Conservation (phyloP, 176 grass and related monocot genomes). For the Paspalum notatum region DNA sequence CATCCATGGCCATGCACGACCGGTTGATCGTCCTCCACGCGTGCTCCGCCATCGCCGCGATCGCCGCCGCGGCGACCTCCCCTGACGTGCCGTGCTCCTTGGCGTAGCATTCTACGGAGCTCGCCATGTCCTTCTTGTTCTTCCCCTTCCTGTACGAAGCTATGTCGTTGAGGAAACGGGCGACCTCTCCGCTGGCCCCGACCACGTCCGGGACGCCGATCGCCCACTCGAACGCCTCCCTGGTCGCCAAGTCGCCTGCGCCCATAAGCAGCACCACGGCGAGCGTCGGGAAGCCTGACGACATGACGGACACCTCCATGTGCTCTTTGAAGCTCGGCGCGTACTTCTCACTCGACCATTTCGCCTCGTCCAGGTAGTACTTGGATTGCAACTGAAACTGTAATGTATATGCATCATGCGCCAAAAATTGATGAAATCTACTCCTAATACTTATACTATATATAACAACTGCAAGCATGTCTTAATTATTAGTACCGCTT, state of each 20-base stretch:
- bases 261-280: conserved; percentile 15
- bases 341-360: conserved; percentile 17
- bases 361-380: conserved; percentile 39
- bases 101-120: conserved; percentile 26
- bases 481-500: neutral
- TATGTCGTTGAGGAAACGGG: conserved; percentile 44
- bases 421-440: too few species aligned
- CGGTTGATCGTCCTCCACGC: conserved; percentile 19
- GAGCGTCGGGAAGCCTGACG: neutral
- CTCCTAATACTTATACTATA: too few species aligned
- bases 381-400: conserved; percentile 23
- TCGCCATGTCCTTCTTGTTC: conserved; percentile 23
- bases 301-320: conserved; percentile 16
- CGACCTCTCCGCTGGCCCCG: neutral
- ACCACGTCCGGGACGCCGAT: neutral
- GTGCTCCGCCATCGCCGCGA: neutral
- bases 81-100: neutral
- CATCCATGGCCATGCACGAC: conserved; percentile 5
- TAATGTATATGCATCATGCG: too few species aligned
- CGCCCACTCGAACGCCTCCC: conserved; percentile 41
- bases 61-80: conserved; percentile 23
- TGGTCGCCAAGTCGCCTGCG: neutral
- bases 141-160: conserved; percentile 25
- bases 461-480: too few species aligned
- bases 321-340: conserved; percentile 44